Evolutionary conservation across 2,329 filamentous ascomycete species (phyloP), one percentile per base, ranked within the genome.

Genomic region (Xylaria sp.): DNA sequence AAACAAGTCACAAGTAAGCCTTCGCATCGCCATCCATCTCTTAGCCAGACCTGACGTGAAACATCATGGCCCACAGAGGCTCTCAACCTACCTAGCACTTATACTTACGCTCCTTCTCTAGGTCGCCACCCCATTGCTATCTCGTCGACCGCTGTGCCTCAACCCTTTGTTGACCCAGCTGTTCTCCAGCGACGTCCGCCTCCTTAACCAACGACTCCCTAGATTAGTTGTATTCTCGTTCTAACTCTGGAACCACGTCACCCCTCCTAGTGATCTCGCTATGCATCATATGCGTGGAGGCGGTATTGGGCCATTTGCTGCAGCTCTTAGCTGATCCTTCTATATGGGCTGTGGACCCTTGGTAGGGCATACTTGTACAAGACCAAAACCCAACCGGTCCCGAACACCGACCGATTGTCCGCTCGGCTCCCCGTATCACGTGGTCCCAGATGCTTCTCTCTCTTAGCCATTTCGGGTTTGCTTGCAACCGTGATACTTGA

Each of bases 91-190:
- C 5, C 40, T 44, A 16, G n/a, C n/a, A 23, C 32, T 42, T 13
- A 32, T 29, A 53, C 54, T 50, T 16, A 59, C 48, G 6, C 8
- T 55, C 21, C 13, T 48, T 44, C 21, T 35, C 54, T 58, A 78
- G 76, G 54, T 32, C 70, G 70, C 53, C 72, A 27, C 58, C 29
- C 74, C 21, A 69, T 71, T n/a, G 71, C 75, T 59, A 74, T 79
- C 58, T 75, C 69, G 2, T 76, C 77, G 23, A 72, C 57, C 5
- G 75, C 75, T 10, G 76, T 78, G 42, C 66, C 76, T 55, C 78
- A 79, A 60, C 78, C 78, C 4, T 79, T 79, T 67, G 75, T 79
- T 60, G 75, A 79, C 63, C 78, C 78, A 18, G 60, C 71, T 3
- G 69, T 75, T 53, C 68, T 78, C 60, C 74, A 77, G 68, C 77